These are phyloP conservation scores for Mucor sp. DNA, from an alignment of 371 early-diverging fungal species.

Conservation along the genomic window DNA sequence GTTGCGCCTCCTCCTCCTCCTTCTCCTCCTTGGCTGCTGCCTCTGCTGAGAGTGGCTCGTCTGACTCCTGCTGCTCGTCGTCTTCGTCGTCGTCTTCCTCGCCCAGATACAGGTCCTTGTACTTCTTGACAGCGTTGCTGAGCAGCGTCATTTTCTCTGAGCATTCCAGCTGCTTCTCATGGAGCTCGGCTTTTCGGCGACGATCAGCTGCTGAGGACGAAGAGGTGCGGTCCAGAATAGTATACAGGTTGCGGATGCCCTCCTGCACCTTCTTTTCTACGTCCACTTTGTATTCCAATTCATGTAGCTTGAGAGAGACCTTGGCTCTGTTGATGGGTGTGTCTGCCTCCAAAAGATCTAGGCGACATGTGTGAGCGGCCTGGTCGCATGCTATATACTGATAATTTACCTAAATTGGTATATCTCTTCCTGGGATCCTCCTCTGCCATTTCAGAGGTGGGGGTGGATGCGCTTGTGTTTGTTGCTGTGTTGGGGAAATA, in stretches of 20 bases:
- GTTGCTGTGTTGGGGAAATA: background rate
- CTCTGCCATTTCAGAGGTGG: conserved; percentile 1
- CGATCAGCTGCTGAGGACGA: conserved; percentile 39
- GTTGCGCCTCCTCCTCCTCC: conserved; percentile 45
- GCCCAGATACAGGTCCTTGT: conserved; percentile 77
- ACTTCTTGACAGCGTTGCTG: conserved; percentile 77
- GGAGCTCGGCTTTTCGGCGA: conserved; percentile 60
- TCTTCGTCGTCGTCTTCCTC: conserved; percentile 66
- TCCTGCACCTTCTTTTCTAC: conserved; percentile 86
- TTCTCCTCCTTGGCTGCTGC: conserved; percentile 60
- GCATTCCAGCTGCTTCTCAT: conserved; percentile 69
- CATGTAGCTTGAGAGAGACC: conserved; percentile 81
- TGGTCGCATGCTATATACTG: background rate
- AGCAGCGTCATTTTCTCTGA: conserved; percentile 80
- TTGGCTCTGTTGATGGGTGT: conserved; percentile 81
- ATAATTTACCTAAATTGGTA: conserved; percentile 47
- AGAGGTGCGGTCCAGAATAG: conserved; percentile 35
- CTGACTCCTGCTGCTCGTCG: conserved; percentile 41
- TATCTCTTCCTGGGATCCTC: conserved; percentile 31
- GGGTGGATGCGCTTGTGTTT: background rate
- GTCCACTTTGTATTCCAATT: conserved; percentile 82
- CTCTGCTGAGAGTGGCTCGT: conserved; percentile 53
- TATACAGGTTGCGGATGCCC: conserved; percentile 57
- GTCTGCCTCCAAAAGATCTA: conserved; percentile 74
- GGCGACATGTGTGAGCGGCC: background rate